Base-by-base conservation (phyloP, 208 protist species). In the Acanthamoeba triangularis region DNA sequence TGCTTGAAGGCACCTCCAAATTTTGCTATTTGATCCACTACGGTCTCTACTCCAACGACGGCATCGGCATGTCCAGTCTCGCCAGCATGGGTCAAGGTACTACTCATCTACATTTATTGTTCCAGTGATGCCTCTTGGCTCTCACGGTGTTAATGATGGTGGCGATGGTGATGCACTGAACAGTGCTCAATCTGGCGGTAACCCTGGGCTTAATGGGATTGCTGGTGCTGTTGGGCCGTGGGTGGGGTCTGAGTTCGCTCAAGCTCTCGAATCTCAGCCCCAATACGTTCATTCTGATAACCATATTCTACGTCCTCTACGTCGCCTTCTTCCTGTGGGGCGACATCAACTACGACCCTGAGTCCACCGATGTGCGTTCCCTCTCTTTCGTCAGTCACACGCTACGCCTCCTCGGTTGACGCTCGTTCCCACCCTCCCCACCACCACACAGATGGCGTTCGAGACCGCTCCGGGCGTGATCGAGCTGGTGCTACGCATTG, bases 281-380 rank as follows among this genome's bases (percentile, higher is more conserved):
- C 67, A 76, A 76, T n/a, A 18, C 44, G 67, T 23, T 76, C 33
- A n/a, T 41, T 30, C 14, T 76, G 5, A 16, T 76, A 0, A 41
- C 67, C 33, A 23, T 41, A 1, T 41, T 76, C 67, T 76, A 76
- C 35, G 33, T 20, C 67, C 67, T 76, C 67, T 76, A 44, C 30
- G 35, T 76, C 67, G 67, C 67, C 67, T 41, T 76, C 67, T 76
- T 44, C 67, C 30, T 76, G 11, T 76, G 67, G 67, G n/a, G 11
- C 30, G 67, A 76, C 30, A 14, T 76, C 14, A n/a, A 76, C 67
- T 33, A 44, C 30, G 67, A 76, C 35, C 67, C 67, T 20, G 67
- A 25, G 0, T 76, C 67, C 11, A 33, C 67, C 67, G 18, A 41
- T 10, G 67, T 76, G n/a, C 35, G 33, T 20, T 76, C n/a, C 13